Conservation (phyloP, 1,139 yeast genomes). For the Arxiozyma bovina region DNA sequence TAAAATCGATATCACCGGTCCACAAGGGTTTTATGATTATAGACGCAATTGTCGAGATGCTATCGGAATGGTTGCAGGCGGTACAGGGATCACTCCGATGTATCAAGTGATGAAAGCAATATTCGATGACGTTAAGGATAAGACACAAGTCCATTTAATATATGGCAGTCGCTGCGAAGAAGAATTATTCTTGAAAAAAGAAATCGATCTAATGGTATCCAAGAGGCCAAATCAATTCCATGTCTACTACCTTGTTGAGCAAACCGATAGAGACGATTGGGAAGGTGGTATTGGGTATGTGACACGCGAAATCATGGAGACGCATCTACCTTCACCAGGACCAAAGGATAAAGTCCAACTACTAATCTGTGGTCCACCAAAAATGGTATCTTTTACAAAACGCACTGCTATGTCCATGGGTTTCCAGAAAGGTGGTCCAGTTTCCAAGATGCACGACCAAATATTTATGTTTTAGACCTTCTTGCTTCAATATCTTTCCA, state of each 20-base stretch:
- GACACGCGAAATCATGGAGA: conserved; percentile 64
- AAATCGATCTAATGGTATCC: conserved; percentile 62
- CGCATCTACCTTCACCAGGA: conserved; percentile 58
- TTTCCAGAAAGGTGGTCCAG: conserved; percentile 79
- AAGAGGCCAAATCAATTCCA: conserved; percentile 62
- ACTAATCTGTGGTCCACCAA: conserved; percentile 92
- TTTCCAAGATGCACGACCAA: conserved; percentile 87
- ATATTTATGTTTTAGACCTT: conserved; percentile 66
- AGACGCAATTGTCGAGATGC: conserved; percentile 45
- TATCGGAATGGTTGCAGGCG: conserved; percentile 72
- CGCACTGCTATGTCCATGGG: conserved; percentile 75
- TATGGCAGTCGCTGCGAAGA: conserved; percentile 73
- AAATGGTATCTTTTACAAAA: conserved; percentile 71
- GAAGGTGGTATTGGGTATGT: conserved; percentile 75
- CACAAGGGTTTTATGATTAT: conserved; percentile 86
- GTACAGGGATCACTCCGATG: conserved; percentile 94
- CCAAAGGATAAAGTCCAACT: conserved; percentile 51
- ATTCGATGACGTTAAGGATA: conserved; percentile 40
- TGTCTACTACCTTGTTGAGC: conserved; percentile 69
- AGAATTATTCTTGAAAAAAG: conserved; percentile 73
- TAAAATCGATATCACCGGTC: conserved; percentile 71
- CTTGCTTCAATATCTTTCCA: not conserved
- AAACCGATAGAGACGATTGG: conserved; percentile 54
- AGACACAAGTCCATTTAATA: conserved; percentile 29
- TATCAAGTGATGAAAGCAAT: conserved; percentile 82